Base-by-base conservation (phyloP, 164 flowering plant genomes). In the Tinospora cordifolia region DNA sequence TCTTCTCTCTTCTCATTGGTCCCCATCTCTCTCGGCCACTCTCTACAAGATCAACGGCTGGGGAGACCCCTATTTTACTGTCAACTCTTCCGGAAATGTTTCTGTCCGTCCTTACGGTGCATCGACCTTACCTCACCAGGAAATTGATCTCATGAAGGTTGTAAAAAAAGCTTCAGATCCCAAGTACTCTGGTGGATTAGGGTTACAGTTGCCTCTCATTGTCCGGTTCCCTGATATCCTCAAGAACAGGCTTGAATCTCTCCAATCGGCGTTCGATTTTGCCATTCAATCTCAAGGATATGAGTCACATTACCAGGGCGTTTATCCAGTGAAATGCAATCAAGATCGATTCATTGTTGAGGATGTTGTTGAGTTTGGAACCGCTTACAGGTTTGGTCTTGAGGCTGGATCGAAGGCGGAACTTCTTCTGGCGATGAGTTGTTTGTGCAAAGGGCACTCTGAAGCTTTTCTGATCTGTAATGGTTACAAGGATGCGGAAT, bases 361-460 rank as follows among this genome's bases (percentile, higher is more conserved):
- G 58, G 99, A 95, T 71, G 86, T 95, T 8, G 99, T 95, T 9
- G 78, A 74, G 67, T 95, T 91, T 67, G 99, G 98, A 5, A 69
- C 83, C 2, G 44, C 83, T 0, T 87, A 83, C 70, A 81, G 95
- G 65, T 95, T 95, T 75, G 98, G 98, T 22, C 80, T 95, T 22
- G 99, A 95, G 68, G 95, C 98, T 7, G 99, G 98, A 63, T 95
- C 99, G 21, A 95, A 95, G 51, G 98, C 99, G 2, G 99, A 95
- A 89, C 92, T 95, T 30, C 88, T 95, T 5, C 76, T 95, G 5
- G 89, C 98, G 2, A 95, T 95, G 99, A 90, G 90, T 76, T 87
- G 90, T 67, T 76, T 95, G 67, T 91, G 96, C 72, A 90, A 84
- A 26, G 99, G 98, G 4, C 85, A 78, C 76, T 81, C 92, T 2